These are phyloP conservation scores for Exophiala sp. DNA, from an alignment of 2,329 filamentous ascomycete species.

Conservation along the genomic window DNA sequence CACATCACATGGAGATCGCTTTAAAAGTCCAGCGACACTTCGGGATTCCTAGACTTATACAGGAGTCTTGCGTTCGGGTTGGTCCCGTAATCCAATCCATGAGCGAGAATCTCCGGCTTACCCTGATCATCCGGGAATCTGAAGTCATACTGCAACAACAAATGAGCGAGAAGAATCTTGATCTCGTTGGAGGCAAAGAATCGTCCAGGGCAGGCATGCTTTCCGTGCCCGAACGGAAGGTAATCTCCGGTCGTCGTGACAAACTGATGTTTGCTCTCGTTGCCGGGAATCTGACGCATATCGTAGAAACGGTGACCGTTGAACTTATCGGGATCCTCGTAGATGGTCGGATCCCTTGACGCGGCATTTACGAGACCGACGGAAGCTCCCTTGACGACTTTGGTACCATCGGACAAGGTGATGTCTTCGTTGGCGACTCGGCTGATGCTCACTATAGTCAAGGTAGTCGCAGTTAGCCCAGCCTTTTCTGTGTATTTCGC, in stretches of 20 bases:
- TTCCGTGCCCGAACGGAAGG: slow-evolving; percentile 37
- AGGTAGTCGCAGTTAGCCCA: slow-evolving; percentile 19
- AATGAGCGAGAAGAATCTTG: slow-evolving; percentile 31
- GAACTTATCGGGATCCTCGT: slow-evolving; percentile 7
- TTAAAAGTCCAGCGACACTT: no score
- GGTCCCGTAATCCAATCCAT: no score
- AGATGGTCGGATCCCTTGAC: slow-evolving; percentile 11
- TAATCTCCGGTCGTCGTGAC: slow-evolving; percentile 32
- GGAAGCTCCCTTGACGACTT: not conserved
- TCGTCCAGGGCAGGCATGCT: slow-evolving; percentile 34
- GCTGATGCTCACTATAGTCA: not conserved
- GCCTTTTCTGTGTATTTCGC: not conserved
- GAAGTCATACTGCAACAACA: slow-evolving; percentile 31
- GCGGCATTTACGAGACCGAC: not conserved
- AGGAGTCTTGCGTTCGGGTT: no score
- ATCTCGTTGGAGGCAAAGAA: slow-evolving; percentile 33
- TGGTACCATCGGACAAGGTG: not conserved
- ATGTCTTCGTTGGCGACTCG: not conserved
- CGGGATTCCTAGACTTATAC: no score
- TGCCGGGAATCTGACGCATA: slow-evolving; percentile 31
- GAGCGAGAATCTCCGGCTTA: no score
- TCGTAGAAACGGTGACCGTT: slow-evolving; percentile 35
- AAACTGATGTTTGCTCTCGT: slow-evolving; percentile 32
- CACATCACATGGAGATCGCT: no score
- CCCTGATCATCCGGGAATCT: not conserved